Percentiles rank a stretch among this genome's conserved stretches.
phyloP scores from a whole-genome alignment of 2,329 filamentous ascomycete genomes.

The Colletotrichum tanaceti region DNA sequence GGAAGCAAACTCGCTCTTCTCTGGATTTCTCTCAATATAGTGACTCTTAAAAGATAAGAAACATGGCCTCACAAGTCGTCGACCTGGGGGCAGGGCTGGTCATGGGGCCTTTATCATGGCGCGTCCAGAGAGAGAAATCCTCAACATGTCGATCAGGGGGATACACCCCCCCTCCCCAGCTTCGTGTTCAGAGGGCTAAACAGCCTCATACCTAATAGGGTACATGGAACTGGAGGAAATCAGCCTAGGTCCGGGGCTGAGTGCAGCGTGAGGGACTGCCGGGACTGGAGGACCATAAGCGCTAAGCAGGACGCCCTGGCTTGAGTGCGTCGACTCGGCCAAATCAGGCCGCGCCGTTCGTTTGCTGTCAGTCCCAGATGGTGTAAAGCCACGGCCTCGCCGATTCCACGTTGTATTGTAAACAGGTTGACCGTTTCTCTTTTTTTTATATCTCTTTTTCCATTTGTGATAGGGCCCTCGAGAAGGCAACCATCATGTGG shows the following conservation, averaged over 20 bases:
- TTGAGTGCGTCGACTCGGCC: not conserved
- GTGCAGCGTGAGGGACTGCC: not conserved
- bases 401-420: not conserved
- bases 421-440: too few species aligned
- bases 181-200: not conserved
- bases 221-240: not conserved
- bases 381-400: too few species aligned
- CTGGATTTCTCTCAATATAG: too few species aligned
- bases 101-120: not conserved
- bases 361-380: not conserved
- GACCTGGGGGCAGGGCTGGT: not conserved
- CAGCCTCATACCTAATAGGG: conserved; percentile 2
- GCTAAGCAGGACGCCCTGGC: not conserved
- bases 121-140: not conserved
- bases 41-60: rapidly evolving
- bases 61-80: not conserved
- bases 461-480: not conserved
- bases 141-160: not conserved
- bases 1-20: too few species aligned
- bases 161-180: not conserved
- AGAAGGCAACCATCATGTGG: too few species aligned
- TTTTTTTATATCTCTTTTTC: too few species aligned
- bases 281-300: not conserved
- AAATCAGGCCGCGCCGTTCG: not conserved
- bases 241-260: not conserved